These are phyloP conservation scores for Microcyclospora tardicrescens DNA, from an alignment of 2,329 filamentous ascomycete genomes.

Conservation along the genomic window DNA sequence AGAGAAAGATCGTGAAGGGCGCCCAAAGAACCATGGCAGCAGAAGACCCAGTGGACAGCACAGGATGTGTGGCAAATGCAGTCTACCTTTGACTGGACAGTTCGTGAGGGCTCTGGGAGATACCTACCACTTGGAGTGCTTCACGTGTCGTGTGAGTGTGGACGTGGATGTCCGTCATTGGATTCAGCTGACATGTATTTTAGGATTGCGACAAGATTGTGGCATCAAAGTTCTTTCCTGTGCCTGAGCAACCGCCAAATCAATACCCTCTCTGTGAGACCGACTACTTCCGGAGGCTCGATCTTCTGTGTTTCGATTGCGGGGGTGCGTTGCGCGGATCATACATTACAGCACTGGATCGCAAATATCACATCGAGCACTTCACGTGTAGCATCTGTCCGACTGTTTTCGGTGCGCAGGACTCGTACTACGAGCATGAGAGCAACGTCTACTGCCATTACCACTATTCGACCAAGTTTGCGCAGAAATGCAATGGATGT, in stretches of 20 bases:
- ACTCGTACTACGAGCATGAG: conserved; percentile 98
- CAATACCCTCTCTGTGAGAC: conserved; percentile 97
- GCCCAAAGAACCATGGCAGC: conserved; percentile 10
- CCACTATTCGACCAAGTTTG: conserved; percentile 95
- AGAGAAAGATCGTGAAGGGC: conserved; percentile 1
- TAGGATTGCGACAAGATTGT: conserved; percentile 96
- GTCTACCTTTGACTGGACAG: conserved; percentile 76
- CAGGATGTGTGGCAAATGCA: conserved; percentile 64
- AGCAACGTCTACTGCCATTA: conserved; percentile 96
- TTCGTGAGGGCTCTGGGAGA: conserved; percentile 89
- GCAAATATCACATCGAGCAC: conserved; percentile 98
- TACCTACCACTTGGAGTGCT: conserved; percentile 95
- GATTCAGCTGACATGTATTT: conserved; percentile 11
- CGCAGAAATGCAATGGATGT: conserved; percentile 90
- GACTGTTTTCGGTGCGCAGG: conserved; percentile 94
- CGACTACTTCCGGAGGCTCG: conserved; percentile 89
- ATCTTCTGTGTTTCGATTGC: conserved; percentile 82
- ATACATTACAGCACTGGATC: conserved; percentile 93
- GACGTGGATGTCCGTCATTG: background rate
- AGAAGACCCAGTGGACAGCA: conserved; percentile 22
- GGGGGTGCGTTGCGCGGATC: conserved; percentile 86
- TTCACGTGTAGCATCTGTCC: conserved; percentile 96
- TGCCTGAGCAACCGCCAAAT: conserved; percentile 74
- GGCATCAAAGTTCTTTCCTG: conserved; percentile 96
- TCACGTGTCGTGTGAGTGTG: conserved; percentile 75